These are phyloP conservation scores for Aspergillus carlsbadensis DNA, from an alignment of 495 filamentous ascomycete genomes.

Conservation along the genomic window DNA sequence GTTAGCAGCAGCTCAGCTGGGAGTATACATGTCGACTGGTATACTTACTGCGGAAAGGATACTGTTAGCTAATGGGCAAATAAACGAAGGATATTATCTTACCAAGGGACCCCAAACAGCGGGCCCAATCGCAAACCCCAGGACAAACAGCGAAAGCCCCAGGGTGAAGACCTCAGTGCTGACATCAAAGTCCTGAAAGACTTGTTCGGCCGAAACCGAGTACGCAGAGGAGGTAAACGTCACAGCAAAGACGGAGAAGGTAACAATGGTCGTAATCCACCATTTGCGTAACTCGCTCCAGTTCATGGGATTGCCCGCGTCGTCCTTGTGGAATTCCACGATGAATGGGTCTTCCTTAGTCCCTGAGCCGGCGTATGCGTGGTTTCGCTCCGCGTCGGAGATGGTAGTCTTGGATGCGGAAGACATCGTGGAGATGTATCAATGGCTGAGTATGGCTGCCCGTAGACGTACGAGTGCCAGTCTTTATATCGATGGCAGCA, in stretches of 20 bases:
- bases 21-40: neutral
- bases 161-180: slow-evolving; percentile 42
- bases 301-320: slow-evolving; percentile 60
- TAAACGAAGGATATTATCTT: too few relatives aligned
- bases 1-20: neutral
- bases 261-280: slow-evolving; percentile 19
- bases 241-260: slow-evolving; percentile 22
- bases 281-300: slow-evolving; percentile 27
- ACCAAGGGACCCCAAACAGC: slow-evolving; percentile 24
- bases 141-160: slow-evolving; percentile 49
- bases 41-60: neutral
- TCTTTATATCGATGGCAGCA: too few relatives aligned
- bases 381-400: neutral
- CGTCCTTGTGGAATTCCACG: slow-evolving; percentile 63
- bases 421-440: too few relatives aligned
- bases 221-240: slow-evolving; percentile 44
- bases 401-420: too few relatives aligned
- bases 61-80: too few relatives aligned
- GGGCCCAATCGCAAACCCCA: slow-evolving; percentile 51
- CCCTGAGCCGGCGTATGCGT: slow-evolving; percentile 30
- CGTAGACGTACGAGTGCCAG: too few relatives aligned
- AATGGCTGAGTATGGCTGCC: too few relatives aligned
- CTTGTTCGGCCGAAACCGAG: slow-evolving; percentile 30
- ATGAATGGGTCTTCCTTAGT: slow-evolving; percentile 65
- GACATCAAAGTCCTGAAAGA: slow-evolving; percentile 41